Percentiles rank a stretch among this genome's conserved stretches.
phyloP scores from a whole-genome alignment of 2,329 filamentous ascomycete species.

The Sarocladium strictum region DNA sequence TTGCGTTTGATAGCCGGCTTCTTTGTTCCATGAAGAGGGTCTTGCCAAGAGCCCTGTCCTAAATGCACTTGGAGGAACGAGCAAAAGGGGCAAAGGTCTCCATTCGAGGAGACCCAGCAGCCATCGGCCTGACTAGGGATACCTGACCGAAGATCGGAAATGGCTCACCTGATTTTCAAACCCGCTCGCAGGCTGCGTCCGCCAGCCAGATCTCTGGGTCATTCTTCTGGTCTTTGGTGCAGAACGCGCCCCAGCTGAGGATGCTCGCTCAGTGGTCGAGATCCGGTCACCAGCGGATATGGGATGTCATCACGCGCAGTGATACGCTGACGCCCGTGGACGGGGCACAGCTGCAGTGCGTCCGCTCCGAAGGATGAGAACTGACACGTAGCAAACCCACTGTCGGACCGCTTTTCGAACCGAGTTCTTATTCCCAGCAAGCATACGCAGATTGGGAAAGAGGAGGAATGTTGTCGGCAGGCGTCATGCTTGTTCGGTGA shows the following conservation, averaged over 20 bases:
- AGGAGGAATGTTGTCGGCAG: neutral
- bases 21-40: neutral
- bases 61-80: neutral
- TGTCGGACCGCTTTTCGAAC: neutral
- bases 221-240: neutral
- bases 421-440: neutral
- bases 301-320: neutral
- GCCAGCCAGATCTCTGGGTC: conserved; percentile 2
- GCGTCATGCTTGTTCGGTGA: neutral
- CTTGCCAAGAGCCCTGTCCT: neutral
- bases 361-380: neutral
- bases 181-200: neutral
- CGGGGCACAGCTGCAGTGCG: neutral
- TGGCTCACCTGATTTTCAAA: conserved; percentile 9
- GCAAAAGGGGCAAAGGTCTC: neutral
- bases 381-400: conserved; percentile 4
- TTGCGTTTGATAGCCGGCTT: neutral
- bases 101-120: neutral
- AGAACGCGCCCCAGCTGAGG: neutral
- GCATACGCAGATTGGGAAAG: neutral
- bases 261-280: neutral
- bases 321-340: conserved; percentile 5
- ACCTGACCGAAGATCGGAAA: neutral
- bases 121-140: neutral
- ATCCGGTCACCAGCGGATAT: neutral